phyloP scores from a whole-genome alignment of 1,284 basidiomycete species.

The Neolentinus lepideus region DNA sequence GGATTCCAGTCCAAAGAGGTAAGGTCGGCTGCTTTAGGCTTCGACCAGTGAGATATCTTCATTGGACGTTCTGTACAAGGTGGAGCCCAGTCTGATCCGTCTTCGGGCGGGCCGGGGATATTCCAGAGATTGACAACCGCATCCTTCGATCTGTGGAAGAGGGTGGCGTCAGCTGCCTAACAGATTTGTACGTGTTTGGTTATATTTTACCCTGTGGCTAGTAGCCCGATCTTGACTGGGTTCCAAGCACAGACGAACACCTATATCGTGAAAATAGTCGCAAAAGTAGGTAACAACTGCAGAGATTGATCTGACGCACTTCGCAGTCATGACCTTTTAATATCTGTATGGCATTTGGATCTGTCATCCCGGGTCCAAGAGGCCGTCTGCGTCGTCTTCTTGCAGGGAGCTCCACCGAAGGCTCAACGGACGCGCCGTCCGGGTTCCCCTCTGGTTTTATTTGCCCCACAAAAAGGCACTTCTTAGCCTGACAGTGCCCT shows the following conservation, averaged over 20 bases:
- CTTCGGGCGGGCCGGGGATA: slow-evolving; percentile 36
- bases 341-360: background rate
- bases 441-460: background rate
- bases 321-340: background rate
- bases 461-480: background rate
- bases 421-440: background rate
- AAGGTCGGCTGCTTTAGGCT: slow-evolving; percentile 46
- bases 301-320: background rate
- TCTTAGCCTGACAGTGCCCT: background rate
- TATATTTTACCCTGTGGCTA: slow-evolving; percentile 67
- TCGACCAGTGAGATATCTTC: slow-evolving; percentile 41
- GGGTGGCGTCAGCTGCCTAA: background rate
- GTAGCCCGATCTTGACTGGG: slow-evolving; percentile 47
- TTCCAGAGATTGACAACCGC: slow-evolving; percentile 73
- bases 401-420: background rate
- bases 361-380: background rate
- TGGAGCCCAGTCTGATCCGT: slow-evolving; percentile 16
- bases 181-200: background rate
- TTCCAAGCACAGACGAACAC: slow-evolving; percentile 82
- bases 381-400: background rate
- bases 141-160: slow-evolving; percentile 58
- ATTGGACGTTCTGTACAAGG: slow-evolving; percentile 29
- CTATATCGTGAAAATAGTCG: slow-evolving; percentile 26
- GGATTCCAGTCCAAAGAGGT: slow-evolving; percentile 71
- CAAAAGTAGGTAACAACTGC: background rate